Percentiles rank a stretch among this genome's conserved stretches.
Conservation (phyloP, 1,284 basidiomycete species). For the Ceratobasidium sp. region DNA sequence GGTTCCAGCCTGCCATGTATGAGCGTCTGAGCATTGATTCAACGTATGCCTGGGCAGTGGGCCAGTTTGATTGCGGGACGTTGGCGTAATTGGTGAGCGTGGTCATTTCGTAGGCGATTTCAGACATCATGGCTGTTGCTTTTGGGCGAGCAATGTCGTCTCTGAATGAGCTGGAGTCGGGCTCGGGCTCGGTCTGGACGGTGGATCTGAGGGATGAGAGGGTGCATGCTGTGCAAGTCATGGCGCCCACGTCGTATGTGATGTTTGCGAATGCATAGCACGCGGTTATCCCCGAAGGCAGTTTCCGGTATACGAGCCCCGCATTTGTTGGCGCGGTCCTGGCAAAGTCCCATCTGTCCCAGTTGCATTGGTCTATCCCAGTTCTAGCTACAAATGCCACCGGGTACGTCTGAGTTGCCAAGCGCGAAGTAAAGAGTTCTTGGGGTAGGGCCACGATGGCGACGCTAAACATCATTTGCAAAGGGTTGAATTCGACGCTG, state of each 20-base stretch:
- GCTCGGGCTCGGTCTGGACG: not conserved
- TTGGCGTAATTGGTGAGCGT: not conserved
- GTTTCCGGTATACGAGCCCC: not conserved
- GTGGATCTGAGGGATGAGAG: not conserved
- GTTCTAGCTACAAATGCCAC: not conserved
- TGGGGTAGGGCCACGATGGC: not conserved
- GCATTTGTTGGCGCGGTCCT: not conserved
- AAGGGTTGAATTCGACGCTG: slow-evolving; percentile 2
- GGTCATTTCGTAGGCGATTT: slow-evolving; percentile 11
- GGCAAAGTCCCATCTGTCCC: not conserved
- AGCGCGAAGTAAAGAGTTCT: not conserved
- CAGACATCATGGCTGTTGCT: not conserved
- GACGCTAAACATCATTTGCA: not conserved
- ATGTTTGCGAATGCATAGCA: slow-evolving; percentile 23
- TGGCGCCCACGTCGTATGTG: not conserved
- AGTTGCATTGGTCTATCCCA: not conserved
- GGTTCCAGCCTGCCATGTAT: slow-evolving; percentile 10
- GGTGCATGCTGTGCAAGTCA: not conserved
- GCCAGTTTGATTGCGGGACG: slow-evolving; percentile 8
- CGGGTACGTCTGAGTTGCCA: not conserved
- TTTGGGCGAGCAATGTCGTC: slow-evolving; percentile 5
- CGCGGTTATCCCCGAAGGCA: not conserved
- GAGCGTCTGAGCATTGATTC: slow-evolving; percentile 1
- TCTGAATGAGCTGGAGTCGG: not conserved
- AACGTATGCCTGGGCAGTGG: not conserved